Base-by-base conservation (phyloP, 345 rosid genomes). In the Citrus glauca region DNA sequence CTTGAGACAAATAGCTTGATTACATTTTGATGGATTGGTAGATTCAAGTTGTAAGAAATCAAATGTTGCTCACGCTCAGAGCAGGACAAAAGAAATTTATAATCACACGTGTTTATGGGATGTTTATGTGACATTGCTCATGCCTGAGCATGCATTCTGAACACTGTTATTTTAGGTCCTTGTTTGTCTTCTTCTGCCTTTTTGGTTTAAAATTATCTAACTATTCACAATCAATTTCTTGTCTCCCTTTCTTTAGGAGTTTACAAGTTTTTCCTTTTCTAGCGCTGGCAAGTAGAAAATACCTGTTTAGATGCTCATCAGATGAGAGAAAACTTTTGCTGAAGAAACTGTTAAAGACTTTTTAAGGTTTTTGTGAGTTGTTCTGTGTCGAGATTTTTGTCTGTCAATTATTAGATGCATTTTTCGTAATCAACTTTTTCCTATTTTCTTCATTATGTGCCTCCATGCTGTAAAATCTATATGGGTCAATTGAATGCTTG, bases 1-100 rank as follows among this genome's bases (percentile, higher is more conserved):
- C 19, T 2, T 79, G 33, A 38, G 69, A 10, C 16, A 9, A 63
- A n/a, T 68, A 20, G 60, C 74, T 62, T 20, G 40, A 45, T 66
- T 66, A 68, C 72, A 62, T 63, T 71, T 45, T 56, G 40, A 74
- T 22, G 25, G 60, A 53, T 57, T 33, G 50, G 38, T 75, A 73
- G 48, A 56, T 78, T 37, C 38, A 55, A 74, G 65, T 22, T 50
- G 40, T 50, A 56, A 65, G 37, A 57, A 59, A 42, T 48, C 50
- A 16, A 42, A 16, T 5, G 20, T 37, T 37, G 57, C 45, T 72
- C 20, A 22, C 60, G 6, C 30, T 27, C 32, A 45, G 62, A 22
- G 38, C 77, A 16, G 72, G 53, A 66, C 37, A 61, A 55, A n/a
- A 30, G 25, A 56, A 68, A 66, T n/a, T 37, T 48, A n/a, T 53